Evolutionary conservation across 2,329 filamentous ascomycete genomes (phyloP), one percentile per base, ranked within the genome.

Genomic region (Hypomyces rosellus): DNA sequence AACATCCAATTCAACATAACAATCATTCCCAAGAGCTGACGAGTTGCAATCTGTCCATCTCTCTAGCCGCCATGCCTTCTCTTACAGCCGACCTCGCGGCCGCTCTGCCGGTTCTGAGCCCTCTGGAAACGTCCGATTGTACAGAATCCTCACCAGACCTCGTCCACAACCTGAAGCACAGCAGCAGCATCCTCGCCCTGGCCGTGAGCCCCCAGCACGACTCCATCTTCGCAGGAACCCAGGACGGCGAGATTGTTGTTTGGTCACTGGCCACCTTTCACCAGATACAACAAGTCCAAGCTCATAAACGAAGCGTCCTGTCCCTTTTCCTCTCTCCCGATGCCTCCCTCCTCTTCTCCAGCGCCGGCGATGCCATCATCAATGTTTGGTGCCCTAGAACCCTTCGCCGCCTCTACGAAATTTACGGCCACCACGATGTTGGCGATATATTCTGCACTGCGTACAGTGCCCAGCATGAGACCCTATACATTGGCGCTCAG

Each of bases 401-500:
- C 5, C 84, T 96, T 65, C 80, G 78, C 50, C 84, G 87, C 25
- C 76, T 93, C 1, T 93, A 91, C 71, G 89, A 93, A 55, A 88
- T 97, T 54, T 95, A 95, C 73, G 95, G 90, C 55, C 86, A 85
- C 45, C 92, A 95, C 68, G 93, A 97, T 60, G 88, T 96, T 38
- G 93, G 93, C 53, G 93, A 99, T 70, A 83, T 99, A 52, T 97
- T 97, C 66, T 95, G 89, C 59, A 85, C 96, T n/a, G 86, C 86
- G 1, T 96, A 95, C 67, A 96, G 90, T 4, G 73, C 82, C 6
- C 78, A 83, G 57, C 76, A 89, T 60, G 81, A 92, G 58, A 95
- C 87, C 0, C 78, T 96, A 4, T 97, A 96, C 66, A 80, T 96
- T 40, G 93, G 93, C 51, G 89, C 90, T 1, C 93, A 97, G 65